phyloP scores from a whole-genome alignment of 495 filamentous ascomycete genomes.

The Staphylotrichum tortipilum region DNA sequence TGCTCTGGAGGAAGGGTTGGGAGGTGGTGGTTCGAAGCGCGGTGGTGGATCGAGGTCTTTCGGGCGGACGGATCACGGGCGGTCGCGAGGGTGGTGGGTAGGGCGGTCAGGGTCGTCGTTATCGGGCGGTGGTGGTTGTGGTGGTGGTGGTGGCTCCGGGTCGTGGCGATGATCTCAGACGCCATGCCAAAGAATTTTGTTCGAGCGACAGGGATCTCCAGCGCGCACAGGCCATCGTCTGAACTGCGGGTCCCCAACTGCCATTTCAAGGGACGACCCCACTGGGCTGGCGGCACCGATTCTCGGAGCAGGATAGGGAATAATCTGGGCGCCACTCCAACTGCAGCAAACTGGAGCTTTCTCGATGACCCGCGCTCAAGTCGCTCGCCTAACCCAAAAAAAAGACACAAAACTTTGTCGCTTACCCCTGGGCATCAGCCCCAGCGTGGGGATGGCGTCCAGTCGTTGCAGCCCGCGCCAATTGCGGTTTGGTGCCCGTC shows the following conservation, averaged over 20 bases:
- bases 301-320: background rate
- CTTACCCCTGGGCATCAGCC: no score
- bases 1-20: no score
- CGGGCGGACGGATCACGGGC: background rate
- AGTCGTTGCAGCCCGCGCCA: no score
- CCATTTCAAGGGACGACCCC: background rate
- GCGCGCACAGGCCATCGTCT: conserved; percentile 8
- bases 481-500: no score
- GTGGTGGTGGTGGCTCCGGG: conserved; percentile 3
- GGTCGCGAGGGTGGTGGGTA: conserved; percentile 2
- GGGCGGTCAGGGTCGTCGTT: background rate
- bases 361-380: no score
- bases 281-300: background rate
- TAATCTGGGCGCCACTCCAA: background rate
- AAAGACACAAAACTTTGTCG: no score
- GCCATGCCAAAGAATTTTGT: conserved; percentile 13
- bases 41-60: background rate
- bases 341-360: no score
- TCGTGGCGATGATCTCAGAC: conserved; percentile 12
- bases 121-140: no score
- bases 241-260: no score
- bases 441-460: no score
- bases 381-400: no score
- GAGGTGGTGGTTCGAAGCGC: background rate
- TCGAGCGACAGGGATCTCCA: background rate